Evolutionary conservation across 2,329 filamentous ascomycete genomes (phyloP).

Genomic region (Ciborinia camelliae): DNA sequence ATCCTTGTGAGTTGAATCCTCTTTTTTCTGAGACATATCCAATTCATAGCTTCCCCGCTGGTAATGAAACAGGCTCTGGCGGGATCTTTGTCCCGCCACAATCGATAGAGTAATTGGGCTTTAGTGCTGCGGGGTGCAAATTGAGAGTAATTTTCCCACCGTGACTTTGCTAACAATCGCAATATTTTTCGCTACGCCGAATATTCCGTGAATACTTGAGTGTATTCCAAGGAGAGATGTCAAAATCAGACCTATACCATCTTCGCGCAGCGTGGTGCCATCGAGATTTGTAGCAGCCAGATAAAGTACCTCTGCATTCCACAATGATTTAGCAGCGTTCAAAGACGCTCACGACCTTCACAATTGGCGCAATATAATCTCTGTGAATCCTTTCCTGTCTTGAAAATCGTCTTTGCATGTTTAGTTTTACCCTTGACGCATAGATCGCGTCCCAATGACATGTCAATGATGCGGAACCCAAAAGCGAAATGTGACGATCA

Average conservation of each 20-base stretch:
- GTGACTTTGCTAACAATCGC: neutral
- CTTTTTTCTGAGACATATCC: conserved; percentile 5
- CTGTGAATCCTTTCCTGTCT: conserved; percentile 6
- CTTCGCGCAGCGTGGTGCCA: neutral
- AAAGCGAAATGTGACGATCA: neutral
- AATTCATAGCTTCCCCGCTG: neutral
- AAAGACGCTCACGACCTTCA: neutral
- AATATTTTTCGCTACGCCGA: neutral
- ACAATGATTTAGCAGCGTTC: neutral
- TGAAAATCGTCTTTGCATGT: conserved; percentile 6
- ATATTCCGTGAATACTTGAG: neutral
- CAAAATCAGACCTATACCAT: neutral
- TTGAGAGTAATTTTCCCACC: neutral
- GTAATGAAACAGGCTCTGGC: neutral
- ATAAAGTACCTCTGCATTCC: neutral
- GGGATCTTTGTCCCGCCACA: neutral
- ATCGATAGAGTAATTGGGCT: neutral
- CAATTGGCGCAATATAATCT: neutral
- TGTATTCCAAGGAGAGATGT: neutral
- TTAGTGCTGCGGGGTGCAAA: neutral
- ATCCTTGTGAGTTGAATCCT: neutral
- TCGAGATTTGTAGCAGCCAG: neutral
- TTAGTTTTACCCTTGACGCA: neutral
- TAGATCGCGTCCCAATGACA: conserved; percentile 3
- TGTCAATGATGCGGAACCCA: neutral